Evolutionary conservation across 2,329 filamentous ascomycete species (phyloP).

Genomic region (Bisporella sp.): DNA sequence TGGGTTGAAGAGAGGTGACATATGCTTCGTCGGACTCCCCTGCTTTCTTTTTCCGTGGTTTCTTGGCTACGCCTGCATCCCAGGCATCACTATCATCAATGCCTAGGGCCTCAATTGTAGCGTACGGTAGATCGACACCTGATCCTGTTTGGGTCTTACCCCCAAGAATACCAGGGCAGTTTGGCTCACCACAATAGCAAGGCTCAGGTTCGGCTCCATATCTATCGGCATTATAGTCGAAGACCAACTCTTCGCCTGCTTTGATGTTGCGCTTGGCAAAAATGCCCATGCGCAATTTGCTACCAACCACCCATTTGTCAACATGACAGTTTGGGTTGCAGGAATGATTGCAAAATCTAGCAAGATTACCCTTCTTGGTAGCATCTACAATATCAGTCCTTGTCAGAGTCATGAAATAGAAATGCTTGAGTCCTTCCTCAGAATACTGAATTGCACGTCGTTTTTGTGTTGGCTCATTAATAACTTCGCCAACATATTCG

Average conservation of each 20-base stretch:
- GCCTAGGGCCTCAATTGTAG: constrained; percentile 89
- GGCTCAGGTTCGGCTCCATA: constrained; percentile 96
- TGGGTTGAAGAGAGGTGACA: constrained; percentile 79
- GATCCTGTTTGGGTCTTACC: constrained; percentile 97
- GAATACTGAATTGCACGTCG: constrained; percentile 90
- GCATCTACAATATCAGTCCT: constrained; percentile 97
- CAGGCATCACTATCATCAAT: constrained; percentile 90
- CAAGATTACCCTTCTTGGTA: constrained; percentile 92
- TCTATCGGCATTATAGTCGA: constrained; percentile 99
- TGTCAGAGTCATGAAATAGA: constrained; percentile 99
- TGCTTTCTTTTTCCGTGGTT: constrained; percentile 84
- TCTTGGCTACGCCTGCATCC: constrained; percentile 86
- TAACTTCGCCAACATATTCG: constrained; percentile 97
- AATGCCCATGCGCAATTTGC: constrained; percentile 97
- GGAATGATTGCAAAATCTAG: constrained; percentile 97
- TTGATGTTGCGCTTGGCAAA: constrained; percentile 82
- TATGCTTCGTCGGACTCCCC: constrained; percentile 94
- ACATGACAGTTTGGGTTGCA: constrained; percentile 99
- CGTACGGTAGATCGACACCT: constrained; percentile 81
- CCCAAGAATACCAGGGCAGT: constrained; percentile 94
- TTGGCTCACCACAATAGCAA: constrained; percentile 91
- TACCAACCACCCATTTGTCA: constrained; percentile 98
- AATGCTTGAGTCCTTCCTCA: constrained; percentile 94
- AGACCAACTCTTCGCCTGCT: constrained; percentile 89
- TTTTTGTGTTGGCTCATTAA: constrained; percentile 85